Evolutionary conservation across 306 rosid species (phyloP), one percentile per base, ranked within the genome.

Genomic region (Cucumis hystrix): DNA sequence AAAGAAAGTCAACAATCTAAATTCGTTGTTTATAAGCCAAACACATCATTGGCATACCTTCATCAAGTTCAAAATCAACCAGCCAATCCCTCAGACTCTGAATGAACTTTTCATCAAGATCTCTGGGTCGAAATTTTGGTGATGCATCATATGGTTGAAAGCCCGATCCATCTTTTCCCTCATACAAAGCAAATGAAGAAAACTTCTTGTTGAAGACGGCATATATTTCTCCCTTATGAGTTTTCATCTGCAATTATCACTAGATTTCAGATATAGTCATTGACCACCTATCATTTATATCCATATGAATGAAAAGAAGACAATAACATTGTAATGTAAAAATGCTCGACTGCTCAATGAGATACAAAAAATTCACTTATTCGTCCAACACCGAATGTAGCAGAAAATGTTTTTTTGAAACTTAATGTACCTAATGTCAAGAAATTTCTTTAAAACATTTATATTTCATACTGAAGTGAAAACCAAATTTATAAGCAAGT

Each of bases 111-210:
- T 76, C 80, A 80, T 87, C 93, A 11, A 76, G 57, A 16, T 87
- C 83, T 78, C 56, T 73, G 10, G 76, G 78, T 14, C n/a, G 79
- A 86, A 86, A 83, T 18, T 21, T 77, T 7, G 89, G 76, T 54
- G 82, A 85, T 77, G 35, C 67, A 62, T 92, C 89, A 75, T 89
- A 94, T 23, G 97, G 95, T 66, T 2, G 56, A 74, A 80, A 82
- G 65, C 67, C 66, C 20, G 74, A 52, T 28, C 68, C 80, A 66
- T 77, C 84, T 21, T 77, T 75, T 73, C 97, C 92, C 20, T 78
- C 57, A 45, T 87, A 92, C 60, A 94, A 71, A 35, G 93, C 96
- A 88, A 86, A 92, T 45, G 88, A 67, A 25, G 97, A 94, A 79
- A 8, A 56, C 43, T 9, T 68, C 82, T 88, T 87, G 56, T 83